Base-by-base conservation (phyloP, 1,284 basidiomycete species). In the Wallemia ichthyophaga region DNA sequence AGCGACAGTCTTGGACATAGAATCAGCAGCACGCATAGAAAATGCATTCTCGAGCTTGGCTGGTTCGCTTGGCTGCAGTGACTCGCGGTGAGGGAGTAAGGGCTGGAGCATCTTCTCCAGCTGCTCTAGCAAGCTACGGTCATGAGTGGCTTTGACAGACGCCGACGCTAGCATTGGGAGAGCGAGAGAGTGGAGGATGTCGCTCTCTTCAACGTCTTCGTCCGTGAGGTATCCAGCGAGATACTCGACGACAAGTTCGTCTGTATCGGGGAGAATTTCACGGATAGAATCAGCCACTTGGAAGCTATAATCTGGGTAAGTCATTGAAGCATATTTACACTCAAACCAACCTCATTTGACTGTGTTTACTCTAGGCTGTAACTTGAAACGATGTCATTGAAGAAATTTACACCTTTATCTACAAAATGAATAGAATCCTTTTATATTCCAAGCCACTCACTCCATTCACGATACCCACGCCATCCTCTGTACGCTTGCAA, bases 221-320 rank as follows among this genome's bases (percentile, higher is more conserved):
- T 95, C 91, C 60, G 89, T 78, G 58, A 95, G 78, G 67, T 86
- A 88, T 32, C 88, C 89, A 24, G 85, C 77, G 57, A 96, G 80
- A 69, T 96, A 96, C 63, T 88, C 82, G 21, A 95, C 82, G 63
- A 96, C 80, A 60, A 91, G 79, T 66, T 92, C 86, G 69, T 96
- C 89, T 27, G 87, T 83, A n/a, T 80, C 80, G 1, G 88, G 86
- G 62, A 95, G 79, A 27, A 74, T 76, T 27, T 75, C 73, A 33
- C 85, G 78, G 62, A 89, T 85, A 66, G 85, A 79, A 65, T 83
- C 78, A 32, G 82, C 81, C 61, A 85, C 78, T 64, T 82, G 80
- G 61, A 75, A 48, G n/a, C 37, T 48, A 48, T 17, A 21, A 21
- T 48, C 7, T 48, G n/a, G 5, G n/a, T 11, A 15, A 13, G n/a